Base-by-base conservation (phyloP, 768 basidiomycete species). In the Amanita phalloides region DNA sequence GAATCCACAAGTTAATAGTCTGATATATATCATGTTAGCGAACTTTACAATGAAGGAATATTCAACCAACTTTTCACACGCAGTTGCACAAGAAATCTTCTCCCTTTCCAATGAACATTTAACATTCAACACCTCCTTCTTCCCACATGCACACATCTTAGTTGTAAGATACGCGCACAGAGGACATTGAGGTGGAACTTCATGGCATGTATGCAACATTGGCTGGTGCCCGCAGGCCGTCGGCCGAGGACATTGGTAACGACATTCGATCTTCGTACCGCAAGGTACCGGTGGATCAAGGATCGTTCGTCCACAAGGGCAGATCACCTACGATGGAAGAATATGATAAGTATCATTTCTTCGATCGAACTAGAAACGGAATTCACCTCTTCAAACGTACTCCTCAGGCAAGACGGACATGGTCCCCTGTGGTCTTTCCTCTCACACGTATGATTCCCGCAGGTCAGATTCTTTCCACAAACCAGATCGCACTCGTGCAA, bases 201-300 rank as follows among this genome's bases (percentile, higher is more conserved):
- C 84, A 63, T 98, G 96, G 59, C 96, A 98, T 4, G 73, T 67
- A 65, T 98, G 96, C 0, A 75, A 74, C 0, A 81, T 75, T 54
- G 76, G 77, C 0, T 86, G 79, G 59, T 98, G 96, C 0, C 92
- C 94, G 58, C 96, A 99, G 0, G 76, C 60, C 0, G 83, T 84
- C 1, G 79, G 81, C 0, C 74, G 67, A 2, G 77, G 71, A 65
- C 96, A 99, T 0, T 88, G 91, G 66, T 86, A 88, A 1, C 71
- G 66, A 61, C 96, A 99, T 35, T 70, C 66, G 57, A 99, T 80
- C 25, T 67, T 69, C 0, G 87, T 93, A 13, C 90, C 91, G 58
- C 95, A 98, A 0, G 85, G 78, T 35, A 96, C 82, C 0, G 94
- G 94, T 0, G 94, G 94, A 32, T 92, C 85, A 20, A 93, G 68